Base-by-base conservation (phyloP, 2,329 filamentous ascomycete genomes). In the Metarhizium guizhouense region DNA sequence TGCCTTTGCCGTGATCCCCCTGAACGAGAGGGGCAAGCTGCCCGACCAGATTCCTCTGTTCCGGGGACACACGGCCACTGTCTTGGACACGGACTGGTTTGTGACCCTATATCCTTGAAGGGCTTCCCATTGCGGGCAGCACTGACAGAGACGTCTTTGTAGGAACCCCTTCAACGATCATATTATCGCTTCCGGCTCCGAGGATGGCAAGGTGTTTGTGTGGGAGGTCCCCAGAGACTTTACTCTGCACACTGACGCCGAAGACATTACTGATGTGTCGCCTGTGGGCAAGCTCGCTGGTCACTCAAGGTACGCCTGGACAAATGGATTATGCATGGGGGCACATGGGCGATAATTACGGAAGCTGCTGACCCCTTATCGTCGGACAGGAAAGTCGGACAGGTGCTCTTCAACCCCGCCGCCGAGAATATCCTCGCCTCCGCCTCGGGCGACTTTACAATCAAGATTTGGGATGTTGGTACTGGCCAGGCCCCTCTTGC, bases 91-190 rank as follows among this genome's bases (percentile, higher is more conserved):
- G 62, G 94, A 99, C 78, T 99, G 93, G 93, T 93, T 54, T 29
- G 53, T 52, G 16, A 16, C 30, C 32, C 16, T 14, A 18, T 18
- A 68, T 78, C 69, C 42, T 65, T 60, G 59, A 61, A 25, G 25
- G 25, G 60, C 56, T 56, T 48, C 52, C 36, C 47, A 38, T 48
- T 36, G 47, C 42, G 30, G 14, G 47, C 29, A 40, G 25, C 25
- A 11, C 45, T 48, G 13, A 48, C 45, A 10, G 11, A n/a, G 7
- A 16, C 10, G 4, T 16, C 10, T 48, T 30, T 14, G 7, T 30
- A 94, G 90, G 90, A 93, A 91, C 72, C 94, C 94, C 25, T 97
- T 97, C 78, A 91, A 99, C 75, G 93, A 99, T 72, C 86, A 83
- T 58, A 75, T 99, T 65, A 85, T 99, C 67, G 90, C 93, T 18